Evolutionary conservation across 257 asterid genomes (phyloP).

Genomic region (Penstemon eatonii): DNA sequence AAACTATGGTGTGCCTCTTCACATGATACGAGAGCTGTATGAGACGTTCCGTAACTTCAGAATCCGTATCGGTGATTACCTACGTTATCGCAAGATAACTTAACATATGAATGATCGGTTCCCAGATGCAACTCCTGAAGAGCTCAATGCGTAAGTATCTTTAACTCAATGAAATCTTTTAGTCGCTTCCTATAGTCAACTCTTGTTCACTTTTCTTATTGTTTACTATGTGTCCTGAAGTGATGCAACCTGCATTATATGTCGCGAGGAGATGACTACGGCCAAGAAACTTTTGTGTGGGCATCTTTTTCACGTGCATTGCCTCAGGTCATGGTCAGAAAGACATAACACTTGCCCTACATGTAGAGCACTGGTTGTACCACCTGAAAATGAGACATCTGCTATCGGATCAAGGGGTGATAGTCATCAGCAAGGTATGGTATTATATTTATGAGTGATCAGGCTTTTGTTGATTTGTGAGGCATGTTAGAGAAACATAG

Average conservation of each 20-base stretch:
- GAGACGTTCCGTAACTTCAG: slow-evolving; percentile 95
- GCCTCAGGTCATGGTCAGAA: slow-evolving; percentile 98
- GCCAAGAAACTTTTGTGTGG: slow-evolving; percentile 97
- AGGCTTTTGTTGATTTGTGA: slow-evolving; percentile 5
- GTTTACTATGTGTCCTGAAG: slow-evolving; percentile 47
- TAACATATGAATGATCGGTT: slow-evolving; percentile 96
- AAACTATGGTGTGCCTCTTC: slow-evolving; percentile 94
- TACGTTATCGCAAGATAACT: slow-evolving; percentile 90
- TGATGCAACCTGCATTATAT: slow-evolving; percentile 92
- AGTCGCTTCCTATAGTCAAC: slow-evolving; percentile 21
- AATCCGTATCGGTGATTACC: slow-evolving; percentile 81
- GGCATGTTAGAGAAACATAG: slow-evolving; percentile 11
- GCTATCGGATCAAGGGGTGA: slow-evolving; percentile 52
- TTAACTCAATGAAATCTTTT: slow-evolving; percentile 8
- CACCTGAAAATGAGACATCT: slow-evolving; percentile 68
- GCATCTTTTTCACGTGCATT: slow-evolving; percentile 91
- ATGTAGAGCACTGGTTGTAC: slow-evolving; percentile 93
- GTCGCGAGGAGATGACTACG: slow-evolving; percentile 96
- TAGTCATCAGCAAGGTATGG: slow-evolving; percentile 64
- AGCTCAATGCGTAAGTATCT: slow-evolving; percentile 61
- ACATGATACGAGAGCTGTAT: slow-evolving; percentile 93
- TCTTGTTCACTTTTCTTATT: slow-evolving; percentile 17
- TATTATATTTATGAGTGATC: slow-evolving; percentile 8
- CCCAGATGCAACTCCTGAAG: slow-evolving; percentile 96
- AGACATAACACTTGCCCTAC: slow-evolving; percentile 97